These are phyloP conservation scores for Leccinum fibrillosum DNA, from an alignment of 768 basidiomycete genomes.

Conservation along the genomic window DNA sequence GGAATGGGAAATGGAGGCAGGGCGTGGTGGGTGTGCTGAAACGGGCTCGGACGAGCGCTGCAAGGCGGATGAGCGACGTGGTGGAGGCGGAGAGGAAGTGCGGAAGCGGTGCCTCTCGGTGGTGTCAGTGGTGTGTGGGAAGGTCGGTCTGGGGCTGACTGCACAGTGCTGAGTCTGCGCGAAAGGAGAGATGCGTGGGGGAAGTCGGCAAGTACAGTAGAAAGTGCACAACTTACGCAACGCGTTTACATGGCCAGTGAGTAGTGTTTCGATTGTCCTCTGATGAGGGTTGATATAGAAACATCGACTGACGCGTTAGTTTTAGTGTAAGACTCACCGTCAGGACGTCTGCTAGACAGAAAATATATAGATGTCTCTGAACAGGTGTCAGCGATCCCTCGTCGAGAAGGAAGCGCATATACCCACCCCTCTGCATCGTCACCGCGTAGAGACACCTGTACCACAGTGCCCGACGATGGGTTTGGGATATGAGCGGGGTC, in stretches of 20 bases:
- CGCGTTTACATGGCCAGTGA: conserved; percentile 18
- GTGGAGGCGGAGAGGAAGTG: too few species aligned
- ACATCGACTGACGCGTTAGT: not conserved
- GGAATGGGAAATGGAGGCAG: too few species aligned
- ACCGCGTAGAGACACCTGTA: conserved; percentile 23
- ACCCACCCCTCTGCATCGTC: conserved; percentile 19
- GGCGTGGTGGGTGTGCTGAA: too few species aligned
- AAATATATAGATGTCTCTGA: conserved; percentile 7
- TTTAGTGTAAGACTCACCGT: conserved; percentile 17
- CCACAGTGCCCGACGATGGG: conserved; percentile 18
- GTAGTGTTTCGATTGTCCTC: conserved; percentile 25
- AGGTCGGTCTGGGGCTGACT: too few species aligned
- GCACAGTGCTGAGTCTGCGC: too few species aligned
- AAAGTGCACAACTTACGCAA: not conserved
- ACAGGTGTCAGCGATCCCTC: not conserved
- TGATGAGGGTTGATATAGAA: not conserved
- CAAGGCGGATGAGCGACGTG: too few species aligned
- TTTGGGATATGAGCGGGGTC: not conserved
- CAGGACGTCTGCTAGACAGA: conserved; percentile 9
- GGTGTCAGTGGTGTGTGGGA: too few species aligned
- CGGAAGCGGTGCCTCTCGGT: too few species aligned
- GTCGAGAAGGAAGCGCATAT: conserved; percentile 9
- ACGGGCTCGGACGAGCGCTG: too few species aligned
- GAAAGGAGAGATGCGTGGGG: too few species aligned
- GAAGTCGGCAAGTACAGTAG: too few species aligned